Base-by-base conservation (phyloP, 2,329 filamentous ascomycete genomes). In the Colletotrichum sp. region DNA sequence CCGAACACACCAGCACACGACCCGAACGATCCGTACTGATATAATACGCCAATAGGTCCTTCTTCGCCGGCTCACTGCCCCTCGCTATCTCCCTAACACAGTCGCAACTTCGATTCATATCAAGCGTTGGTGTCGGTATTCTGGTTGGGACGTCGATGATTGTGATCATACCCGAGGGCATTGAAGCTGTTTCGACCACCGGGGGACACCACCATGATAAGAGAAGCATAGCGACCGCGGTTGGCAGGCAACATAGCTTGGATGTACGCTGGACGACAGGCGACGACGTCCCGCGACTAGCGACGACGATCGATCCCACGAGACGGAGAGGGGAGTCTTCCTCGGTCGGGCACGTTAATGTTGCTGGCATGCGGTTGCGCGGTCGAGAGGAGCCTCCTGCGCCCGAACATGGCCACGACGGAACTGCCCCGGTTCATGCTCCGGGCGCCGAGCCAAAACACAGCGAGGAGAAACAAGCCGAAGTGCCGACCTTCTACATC, bases 81-180 rank as follows among this genome's bases (percentile, higher is more conserved):
- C 89, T 99, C 67, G 96, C 95, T 74, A 95, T 99, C 88, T 92
- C 93, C 73, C 90, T 99, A 30, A 96, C 96, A 34, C 93, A 94
- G 76, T 95, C 95, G 59, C 95, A 98, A 84, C 88, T 99, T 73
- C 94, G 96, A 82, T 88, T 98, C 66, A 95, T 99, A 83, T 98
- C 96, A 26, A 96, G 96, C 73, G 92, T 99, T 83, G 97, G 97
- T 69, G 95, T 98, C 84, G 97, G 97, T 60, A 94, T 99, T 68
- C 89, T 99, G 10, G 96, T 99, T 18, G 97, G 97, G 44, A 99
- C 97, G 32, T 96, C 96, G 2, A 90, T 99, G 78, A 96, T 99
- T 78, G 96, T 99, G 36, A 99, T 99, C 82, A 98, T 99, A 81
- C 97, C 97, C 1, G 97, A 99, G 85, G 97, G 97, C 49, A 93